Evolutionary conservation across 192 early-diverging fungal genomes (phyloP), one percentile per base, ranked within the genome.

Genomic region (Mortierella alpina): DNA sequence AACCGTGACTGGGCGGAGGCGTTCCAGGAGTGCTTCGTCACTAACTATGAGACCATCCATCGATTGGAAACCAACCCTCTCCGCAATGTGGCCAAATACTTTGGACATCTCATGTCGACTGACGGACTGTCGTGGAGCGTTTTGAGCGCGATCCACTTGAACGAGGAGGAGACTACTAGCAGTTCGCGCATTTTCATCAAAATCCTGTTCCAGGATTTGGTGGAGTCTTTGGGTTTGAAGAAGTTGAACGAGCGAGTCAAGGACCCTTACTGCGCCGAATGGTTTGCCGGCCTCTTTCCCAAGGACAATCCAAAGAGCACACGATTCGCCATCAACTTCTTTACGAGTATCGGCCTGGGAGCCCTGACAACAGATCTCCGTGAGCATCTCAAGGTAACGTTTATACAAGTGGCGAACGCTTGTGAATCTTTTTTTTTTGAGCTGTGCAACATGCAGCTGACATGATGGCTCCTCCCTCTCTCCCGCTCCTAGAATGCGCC

Each of bases 271-370:
- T 86, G 95, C 75, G 74, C 88, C 7, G 92, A 94, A 39, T 94
- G 91, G 14, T 92, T 96, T 70, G 85, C 87, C 15, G 97, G 96
- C 40, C 81, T 98, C 76, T 99, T 99, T 77, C 97, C 96, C 13
- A 95, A 88, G 57, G 93, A 95, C 72, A 93, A 92, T 72, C 94
- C 95, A 52, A 90, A 91, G 62, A 89, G 95, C 62, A 95, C 93
- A 13, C 92, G 96, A 51, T 98, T 98, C 83, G 96, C 97, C 12
- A 98, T 99, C 89, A 99, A 99, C 79, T 99, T 96, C 82, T 99
- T 95, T 70, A 98, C 96, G 0, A 93, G 90, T 75, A 97, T 99
- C 78, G 95, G 93, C 18, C 80, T 99, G 40, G 97, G 97, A 73
- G 93, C 90, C 2, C 77, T 99, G 55, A 98, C 97, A 1, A 96